These are phyloP conservation scores for Salmacisia buchloeana DNA, from an alignment of 1,284 basidiomycete genomes.

Conservation along the genomic window DNA sequence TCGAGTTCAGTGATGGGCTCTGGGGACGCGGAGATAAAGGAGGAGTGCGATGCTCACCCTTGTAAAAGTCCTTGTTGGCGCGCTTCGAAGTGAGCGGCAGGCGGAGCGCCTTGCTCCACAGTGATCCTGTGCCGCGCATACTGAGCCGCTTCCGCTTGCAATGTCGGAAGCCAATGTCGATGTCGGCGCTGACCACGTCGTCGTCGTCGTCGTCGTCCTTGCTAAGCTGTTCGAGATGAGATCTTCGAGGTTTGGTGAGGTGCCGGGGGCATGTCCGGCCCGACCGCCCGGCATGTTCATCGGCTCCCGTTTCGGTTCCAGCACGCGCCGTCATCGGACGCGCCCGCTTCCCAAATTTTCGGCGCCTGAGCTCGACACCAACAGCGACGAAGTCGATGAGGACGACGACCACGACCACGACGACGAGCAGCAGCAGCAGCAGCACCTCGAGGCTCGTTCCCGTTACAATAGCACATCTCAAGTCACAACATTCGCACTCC, in stretches of 20 bases:
- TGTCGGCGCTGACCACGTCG: background rate
- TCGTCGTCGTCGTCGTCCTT: background rate
- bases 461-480: no score
- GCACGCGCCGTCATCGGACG: background rate
- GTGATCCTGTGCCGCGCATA: slow-evolving; percentile 35
- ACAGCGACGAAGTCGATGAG: background rate
- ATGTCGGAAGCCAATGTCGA: no score
- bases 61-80: slow-evolving; percentile 50
- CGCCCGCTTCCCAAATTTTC: background rate
- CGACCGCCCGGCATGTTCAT: no score
- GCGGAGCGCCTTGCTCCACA: slow-evolving; percentile 43
- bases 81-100: slow-evolving; percentile 47
- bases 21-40: background rate
- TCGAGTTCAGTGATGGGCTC: background rate
- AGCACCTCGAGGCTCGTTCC: no score
- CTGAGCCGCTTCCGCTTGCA: slow-evolving; percentile 8
- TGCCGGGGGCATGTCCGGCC: no score
- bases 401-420: background rate
- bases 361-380: background rate
- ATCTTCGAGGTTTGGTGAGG: background rate
- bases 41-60: slow-evolving; percentile 21
- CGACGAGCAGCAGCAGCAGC: background rate
- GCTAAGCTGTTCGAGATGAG: background rate
- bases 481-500: background rate
- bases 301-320: no score